These are phyloP conservation scores for Calonectria hongkongensis DNA, from an alignment of 2,329 filamentous ascomycete species.

Conservation along the genomic window DNA sequence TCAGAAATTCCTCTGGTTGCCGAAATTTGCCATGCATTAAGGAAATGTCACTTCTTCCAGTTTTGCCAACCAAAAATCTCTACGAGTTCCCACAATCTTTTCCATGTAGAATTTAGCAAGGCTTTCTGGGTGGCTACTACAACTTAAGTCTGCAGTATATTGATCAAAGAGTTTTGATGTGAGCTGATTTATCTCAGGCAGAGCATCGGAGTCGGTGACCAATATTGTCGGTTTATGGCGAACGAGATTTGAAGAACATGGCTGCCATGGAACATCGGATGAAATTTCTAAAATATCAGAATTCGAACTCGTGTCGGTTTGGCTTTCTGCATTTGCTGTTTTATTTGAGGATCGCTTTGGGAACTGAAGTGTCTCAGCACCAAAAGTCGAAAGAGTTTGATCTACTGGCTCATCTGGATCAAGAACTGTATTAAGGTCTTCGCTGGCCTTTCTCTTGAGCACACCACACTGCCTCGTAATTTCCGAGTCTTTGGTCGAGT, in stretches of 20 bases:
- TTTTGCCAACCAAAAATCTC: conserved; percentile 57
- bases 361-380: neutral
- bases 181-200: conserved; percentile 52
- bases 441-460: neutral
- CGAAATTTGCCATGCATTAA: neutral
- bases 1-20: too few relatives aligned
- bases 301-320: too few relatives aligned
- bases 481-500: neutral
- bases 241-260: neutral
- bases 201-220: conserved; percentile 49
- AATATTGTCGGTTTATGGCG: conserved; percentile 44
- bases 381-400: neutral
- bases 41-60: conserved; percentile 40
- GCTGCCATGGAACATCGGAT: too few relatives aligned
- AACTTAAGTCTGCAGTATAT: conserved; percentile 56
- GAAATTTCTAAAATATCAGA: neutral
- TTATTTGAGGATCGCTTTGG: neutral
- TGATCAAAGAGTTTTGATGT: conserved; percentile 58
- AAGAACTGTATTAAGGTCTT: neutral
- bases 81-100: conserved; percentile 51
- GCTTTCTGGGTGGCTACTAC: conserved; percentile 45
- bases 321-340: too few relatives aligned
- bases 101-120: conserved; percentile 59
- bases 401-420: neutral
- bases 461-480: too few relatives aligned